A percentile compares a stretch with the other conserved stretches of the same genome.
Conservation (phyloP, 192 early-diverging fungal species). For the Entomortierella parvispora region DNA sequence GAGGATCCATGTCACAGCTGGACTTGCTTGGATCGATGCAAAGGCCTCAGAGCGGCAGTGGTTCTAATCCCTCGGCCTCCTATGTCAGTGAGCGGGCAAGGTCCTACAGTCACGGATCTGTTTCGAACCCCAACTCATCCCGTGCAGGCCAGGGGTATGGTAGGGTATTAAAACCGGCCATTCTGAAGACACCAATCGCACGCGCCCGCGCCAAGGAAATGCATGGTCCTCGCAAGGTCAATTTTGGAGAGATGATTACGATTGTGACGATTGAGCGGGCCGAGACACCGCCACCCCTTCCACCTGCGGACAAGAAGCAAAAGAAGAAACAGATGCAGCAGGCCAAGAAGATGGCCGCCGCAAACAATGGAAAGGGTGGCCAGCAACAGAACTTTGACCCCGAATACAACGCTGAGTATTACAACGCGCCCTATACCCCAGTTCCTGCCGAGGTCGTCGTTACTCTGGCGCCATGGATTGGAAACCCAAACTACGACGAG, state of each 20-base stretch:
- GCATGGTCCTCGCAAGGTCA: slow-evolving; percentile 33
- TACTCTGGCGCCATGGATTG: slow-evolving; percentile 45
- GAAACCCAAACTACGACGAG: slow-evolving; percentile 49
- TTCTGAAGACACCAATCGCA: slow-evolving; percentile 46
- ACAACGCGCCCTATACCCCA: slow-evolving; percentile 43
- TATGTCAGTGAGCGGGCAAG: slow-evolving; percentile 12
- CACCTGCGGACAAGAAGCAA: slow-evolving; percentile 28
- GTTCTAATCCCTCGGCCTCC: not conserved
- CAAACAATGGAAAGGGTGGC: slow-evolving; percentile 13
- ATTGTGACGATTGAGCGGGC: slow-evolving; percentile 41
- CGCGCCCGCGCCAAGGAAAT: slow-evolving; percentile 40
- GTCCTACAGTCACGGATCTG: slow-evolving; percentile 14
- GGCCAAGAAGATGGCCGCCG: slow-evolving; percentile 16
- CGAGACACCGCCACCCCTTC: slow-evolving; percentile 31
- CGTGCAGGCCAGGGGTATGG: not conserved
- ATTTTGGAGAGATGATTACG: slow-evolving; percentile 50
- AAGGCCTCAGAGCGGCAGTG: not conserved
- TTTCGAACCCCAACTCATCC: slow-evolving; percentile 3
- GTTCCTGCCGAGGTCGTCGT: slow-evolving; percentile 40
- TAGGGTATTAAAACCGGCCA: slow-evolving; percentile 17
- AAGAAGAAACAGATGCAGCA: slow-evolving; percentile 30
- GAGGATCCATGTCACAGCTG: slow-evolving; percentile 27
- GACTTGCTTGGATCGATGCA: slow-evolving; percentile 13
- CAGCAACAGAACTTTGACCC: slow-evolving; percentile 36
- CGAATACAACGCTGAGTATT: slow-evolving; percentile 40